A percentile compares a stretch with the other conserved stretches of the same genome.
These are phyloP conservation scores for Spraguea lophii DNA, from an alignment of 371 early-diverging fungal genomes.

Conservation along the genomic window DNA sequence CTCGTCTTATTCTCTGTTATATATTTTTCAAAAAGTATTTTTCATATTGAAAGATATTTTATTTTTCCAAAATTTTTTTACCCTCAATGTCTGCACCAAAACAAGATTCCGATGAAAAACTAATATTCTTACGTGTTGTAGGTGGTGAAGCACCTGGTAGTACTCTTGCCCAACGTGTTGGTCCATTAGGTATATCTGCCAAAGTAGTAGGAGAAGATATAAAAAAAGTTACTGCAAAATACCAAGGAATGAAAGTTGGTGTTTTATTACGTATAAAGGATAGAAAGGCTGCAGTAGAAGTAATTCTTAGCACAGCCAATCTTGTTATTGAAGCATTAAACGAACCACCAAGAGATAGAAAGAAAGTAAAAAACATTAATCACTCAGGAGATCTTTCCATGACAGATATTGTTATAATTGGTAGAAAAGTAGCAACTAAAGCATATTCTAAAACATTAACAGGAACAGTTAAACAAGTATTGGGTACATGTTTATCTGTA, in stretches of 20 bases:
- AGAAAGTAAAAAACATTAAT: slow-evolving; percentile 92
- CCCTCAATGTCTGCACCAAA: no score
- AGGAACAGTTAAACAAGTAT: slow-evolving; percentile 90
- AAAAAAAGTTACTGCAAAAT: slow-evolving; percentile 91
- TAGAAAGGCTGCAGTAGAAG: slow-evolving; percentile 90
- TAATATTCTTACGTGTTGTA: slow-evolving; percentile 47
- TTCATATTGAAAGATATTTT: no score
- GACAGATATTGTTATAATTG: slow-evolving; percentile 77
- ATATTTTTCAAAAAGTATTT: no score
- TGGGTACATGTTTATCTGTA: slow-evolving; percentile 76
- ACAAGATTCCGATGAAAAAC: no score
- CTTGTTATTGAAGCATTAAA: slow-evolving; percentile 90
- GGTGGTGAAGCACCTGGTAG: slow-evolving; percentile 98
- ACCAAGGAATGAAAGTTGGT: slow-evolving; percentile 90
- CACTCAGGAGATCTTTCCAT: slow-evolving; percentile 41
- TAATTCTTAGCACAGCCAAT: slow-evolving; percentile 84
- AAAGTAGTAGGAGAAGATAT: slow-evolving; percentile 99
- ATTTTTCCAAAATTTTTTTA: no score
- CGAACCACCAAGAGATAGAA: slow-evolving; percentile 92
- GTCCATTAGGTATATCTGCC: slow-evolving; percentile 94
- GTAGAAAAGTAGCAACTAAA: slow-evolving; percentile 76
- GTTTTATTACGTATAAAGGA: slow-evolving; percentile 91
- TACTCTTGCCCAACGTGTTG: slow-evolving; percentile 92
- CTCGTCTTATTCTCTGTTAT: no score
- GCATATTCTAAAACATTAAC: slow-evolving; percentile 61